These are phyloP conservation scores for Phytophthora niederhauseri DNA, from an alignment of 352 stramenopile species.

Conservation along the genomic window DNA sequence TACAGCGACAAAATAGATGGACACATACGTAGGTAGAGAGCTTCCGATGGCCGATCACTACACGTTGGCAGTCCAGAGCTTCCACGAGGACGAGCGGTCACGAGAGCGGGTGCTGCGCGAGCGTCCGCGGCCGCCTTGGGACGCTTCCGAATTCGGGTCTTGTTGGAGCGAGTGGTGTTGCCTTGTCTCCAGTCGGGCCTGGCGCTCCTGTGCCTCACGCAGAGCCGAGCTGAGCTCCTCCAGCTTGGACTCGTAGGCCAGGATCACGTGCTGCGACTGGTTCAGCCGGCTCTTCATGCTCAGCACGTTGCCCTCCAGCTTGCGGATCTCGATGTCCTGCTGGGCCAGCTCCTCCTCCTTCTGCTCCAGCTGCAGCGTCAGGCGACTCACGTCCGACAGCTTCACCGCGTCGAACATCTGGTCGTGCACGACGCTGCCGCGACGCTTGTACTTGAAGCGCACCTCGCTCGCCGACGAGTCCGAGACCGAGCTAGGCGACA, in stretches of 20 bases:
- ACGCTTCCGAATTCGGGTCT: constrained; percentile 6
- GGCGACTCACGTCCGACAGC: constrained; percentile 71
- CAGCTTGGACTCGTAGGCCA: constrained; percentile 78
- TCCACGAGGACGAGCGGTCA: constrained; percentile 42
- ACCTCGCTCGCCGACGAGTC: constrained; percentile 61
- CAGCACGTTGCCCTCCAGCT: constrained; percentile 69
- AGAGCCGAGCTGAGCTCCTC: constrained; percentile 71
- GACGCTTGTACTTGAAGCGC: constrained; percentile 72
- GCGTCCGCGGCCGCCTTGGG: constrained; percentile 1
- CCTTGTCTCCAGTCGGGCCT: constrained; percentile 32
- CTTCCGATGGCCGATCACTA: constrained; percentile 8
- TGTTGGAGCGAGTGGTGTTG: constrained; percentile 27
- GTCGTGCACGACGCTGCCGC: constrained; percentile 71
- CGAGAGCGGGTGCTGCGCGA: constrained; percentile 26
- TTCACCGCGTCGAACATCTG: constrained; percentile 87
- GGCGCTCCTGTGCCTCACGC: constrained; percentile 51
- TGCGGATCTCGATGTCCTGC: constrained; percentile 70
- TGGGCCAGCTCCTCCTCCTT: constrained; percentile 72
- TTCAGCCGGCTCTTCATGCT: constrained; percentile 68
- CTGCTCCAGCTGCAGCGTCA: constrained; percentile 69
- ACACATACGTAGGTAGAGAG: constrained; percentile 1
- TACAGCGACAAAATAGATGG: constrained; percentile 22
- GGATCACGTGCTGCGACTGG: constrained; percentile 66
- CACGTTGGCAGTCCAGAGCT: constrained; percentile 45
- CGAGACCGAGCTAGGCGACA: constrained; percentile 46